Conservation (phyloP, 148 eudicot genomes). For the Oxyria digyna region DNA sequence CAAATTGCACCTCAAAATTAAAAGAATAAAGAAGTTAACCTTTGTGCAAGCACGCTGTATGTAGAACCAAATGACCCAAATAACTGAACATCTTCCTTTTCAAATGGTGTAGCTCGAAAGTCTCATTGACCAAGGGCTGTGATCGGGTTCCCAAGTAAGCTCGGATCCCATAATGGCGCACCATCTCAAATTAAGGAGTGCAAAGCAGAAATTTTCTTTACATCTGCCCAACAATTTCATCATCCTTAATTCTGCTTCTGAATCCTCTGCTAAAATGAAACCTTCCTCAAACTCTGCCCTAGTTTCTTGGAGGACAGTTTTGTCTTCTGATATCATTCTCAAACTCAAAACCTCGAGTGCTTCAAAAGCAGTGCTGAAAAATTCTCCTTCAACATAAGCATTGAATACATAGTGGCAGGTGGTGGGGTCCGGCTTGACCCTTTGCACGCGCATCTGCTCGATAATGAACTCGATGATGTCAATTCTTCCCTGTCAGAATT, state of each 20-base stretch:
- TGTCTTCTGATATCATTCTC: slow-evolving; percentile 66
- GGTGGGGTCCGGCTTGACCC: slow-evolving; percentile 56
- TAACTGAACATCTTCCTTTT: neutral
- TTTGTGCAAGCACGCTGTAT: neutral
- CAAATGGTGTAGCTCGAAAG: slow-evolving; percentile 25
- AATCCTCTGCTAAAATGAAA: slow-evolving; percentile 42
- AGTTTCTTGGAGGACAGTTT: slow-evolving; percentile 22
- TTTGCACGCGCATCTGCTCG: slow-evolving; percentile 44
- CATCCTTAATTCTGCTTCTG: slow-evolving; percentile 42
- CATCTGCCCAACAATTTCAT: slow-evolving; percentile 25
- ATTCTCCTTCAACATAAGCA: slow-evolving; percentile 39
- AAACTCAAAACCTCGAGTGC: slow-evolving; percentile 75
- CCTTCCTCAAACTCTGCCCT: slow-evolving; percentile 30
- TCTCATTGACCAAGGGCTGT: slow-evolving; percentile 60
- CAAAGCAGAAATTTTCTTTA: slow-evolving; percentile 26
- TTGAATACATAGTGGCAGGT: slow-evolving; percentile 56
- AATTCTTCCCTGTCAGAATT: slow-evolving; percentile 43
- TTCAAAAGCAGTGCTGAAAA: slow-evolving; percentile 56
- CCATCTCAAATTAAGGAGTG: slow-evolving; percentile 66
- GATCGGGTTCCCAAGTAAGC: slow-evolving; percentile 56
- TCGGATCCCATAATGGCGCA: slow-evolving; percentile 40
- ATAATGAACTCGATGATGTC: slow-evolving; percentile 54
- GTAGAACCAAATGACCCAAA: neutral
- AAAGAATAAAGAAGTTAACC: neutral
- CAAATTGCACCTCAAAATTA: neutral